Percentiles rank a stretch among this genome's conserved stretches.
phyloP scores from a whole-genome alignment of 345 rosid species.

The Brassica rapa region DNA sequence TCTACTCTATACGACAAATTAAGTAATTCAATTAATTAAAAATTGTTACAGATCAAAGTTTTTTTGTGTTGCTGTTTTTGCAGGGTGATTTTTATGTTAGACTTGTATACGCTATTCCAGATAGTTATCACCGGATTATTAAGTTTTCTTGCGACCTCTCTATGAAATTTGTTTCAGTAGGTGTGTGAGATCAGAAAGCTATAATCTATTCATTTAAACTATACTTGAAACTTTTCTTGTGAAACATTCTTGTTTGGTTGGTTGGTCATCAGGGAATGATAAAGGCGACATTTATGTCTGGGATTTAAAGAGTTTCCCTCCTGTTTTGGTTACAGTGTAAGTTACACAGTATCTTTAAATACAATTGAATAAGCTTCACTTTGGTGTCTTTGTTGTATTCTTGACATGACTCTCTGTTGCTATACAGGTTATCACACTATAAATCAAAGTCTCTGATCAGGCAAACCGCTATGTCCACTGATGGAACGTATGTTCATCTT shows the following conservation, averaged over 20 bases:
- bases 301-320: conserved; percentile 92
- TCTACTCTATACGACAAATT: neutral
- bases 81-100: conserved; percentile 86
- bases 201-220: neutral
- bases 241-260: neutral
- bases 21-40: neutral
- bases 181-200: conserved; percentile 26
- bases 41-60: neutral
- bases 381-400: conserved; percentile 23
- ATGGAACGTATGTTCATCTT: conserved; percentile 66
- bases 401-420: conserved; percentile 31
- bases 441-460: conserved; percentile 82
- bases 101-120: conserved; percentile 78
- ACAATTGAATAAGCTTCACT: neutral
- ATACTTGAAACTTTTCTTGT: neutral
- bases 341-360: conserved; percentile 10
- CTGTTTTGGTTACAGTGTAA: conserved; percentile 81
- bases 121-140: conserved; percentile 92
- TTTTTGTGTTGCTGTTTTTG: neutral
- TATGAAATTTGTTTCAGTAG: conserved; percentile 73
- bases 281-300: conserved; percentile 93
- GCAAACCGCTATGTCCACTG: conserved; percentile 93
- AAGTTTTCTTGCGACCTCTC: conserved; percentile 92
- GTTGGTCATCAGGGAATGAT: conserved; percentile 65
- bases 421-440: conserved; percentile 62